Conservation (phyloP, 139 green algal species). For the Micractinium conductrix region DNA sequence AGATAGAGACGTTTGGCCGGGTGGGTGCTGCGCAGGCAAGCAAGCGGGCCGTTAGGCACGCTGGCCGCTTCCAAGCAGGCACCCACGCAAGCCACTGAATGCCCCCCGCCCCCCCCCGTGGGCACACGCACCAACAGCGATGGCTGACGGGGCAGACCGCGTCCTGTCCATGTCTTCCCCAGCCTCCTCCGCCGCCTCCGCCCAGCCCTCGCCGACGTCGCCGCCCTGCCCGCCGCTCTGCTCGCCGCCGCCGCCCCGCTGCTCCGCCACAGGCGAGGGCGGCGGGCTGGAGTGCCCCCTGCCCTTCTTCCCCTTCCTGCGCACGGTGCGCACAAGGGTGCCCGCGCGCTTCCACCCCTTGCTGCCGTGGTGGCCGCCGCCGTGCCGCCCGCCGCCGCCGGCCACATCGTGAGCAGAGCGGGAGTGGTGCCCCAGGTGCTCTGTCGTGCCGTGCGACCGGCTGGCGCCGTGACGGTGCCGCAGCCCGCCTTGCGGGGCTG, state of each 20-base stretch:
- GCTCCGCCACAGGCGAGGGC: no score
- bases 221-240: no score
- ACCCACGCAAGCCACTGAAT: no score
- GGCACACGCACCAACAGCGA: neutral
- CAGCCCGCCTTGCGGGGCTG: neutral
- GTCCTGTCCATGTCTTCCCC: neutral
- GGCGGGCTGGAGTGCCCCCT: neutral
- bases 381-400: neutral
- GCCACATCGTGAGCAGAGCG: neutral
- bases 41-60: neutral
- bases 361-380: neutral
- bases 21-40: no score
- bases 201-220: neutral
- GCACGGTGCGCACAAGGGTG: constrained; percentile 9
- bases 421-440: constrained; percentile 19
- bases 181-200: neutral
- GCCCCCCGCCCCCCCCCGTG: no score
- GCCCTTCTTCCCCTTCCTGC: constrained; percentile 5
- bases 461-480: neutral
- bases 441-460: neutral
- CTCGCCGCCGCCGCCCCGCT: no score
- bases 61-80: neutral
- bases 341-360: neutral
- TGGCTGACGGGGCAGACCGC: neutral
- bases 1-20: no score